Base-by-base conservation (phyloP, 495 filamentous ascomycete species). In the Pyrenula massariospora region DNA sequence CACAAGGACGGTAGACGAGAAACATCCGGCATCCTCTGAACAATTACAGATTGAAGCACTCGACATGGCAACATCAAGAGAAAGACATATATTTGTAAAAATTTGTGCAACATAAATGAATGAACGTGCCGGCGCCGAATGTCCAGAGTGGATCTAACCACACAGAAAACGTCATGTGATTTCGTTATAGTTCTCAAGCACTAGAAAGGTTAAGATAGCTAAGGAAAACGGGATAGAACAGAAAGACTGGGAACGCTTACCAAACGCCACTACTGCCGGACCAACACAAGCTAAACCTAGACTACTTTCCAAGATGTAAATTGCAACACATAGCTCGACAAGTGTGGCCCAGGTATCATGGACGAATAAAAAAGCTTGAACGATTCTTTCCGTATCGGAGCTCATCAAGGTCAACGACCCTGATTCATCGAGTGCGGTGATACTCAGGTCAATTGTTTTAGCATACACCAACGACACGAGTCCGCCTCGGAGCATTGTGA, bases 301-400 rank as follows among this genome's bases (percentile, higher is more conserved):
- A 60, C 86, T 73, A 22, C 68, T 65, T 48, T 81, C 68, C 2
- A 89, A 64, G 22, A 88, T 70, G 15, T 68, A 73, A 3, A 83
- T 78, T 0, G 84, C 85, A 24, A 88, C 56, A 2, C 65, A 66
- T 2, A 87, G 79, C 62, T 87, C 80, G 1, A 81, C 53, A 0
- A 72, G 53, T 56, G 80, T 78, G 0, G 77, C 82, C 81, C 81
- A 85, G 24, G 80, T 69, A 54, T 84, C 80, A 56, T 85, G 78
- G 49, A 82, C 66, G 22, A 64, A 66, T 19, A 70, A 65, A 63
- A 74, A 72, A 0, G 73, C 77, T 22, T 68, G 64, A 3, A 69
- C 69, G 31, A 83, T 75, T 20, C 77, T 63, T 60, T 83, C 80
- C 12, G 31, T 8, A 42, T 80, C 79, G 3, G 76, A 79, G 71